A percentile compares a stretch with the other conserved stretches of the same genome.
These are phyloP conservation scores for Albugo candida DNA, from an alignment of 352 stramenopile species.

Conservation along the genomic window DNA sequence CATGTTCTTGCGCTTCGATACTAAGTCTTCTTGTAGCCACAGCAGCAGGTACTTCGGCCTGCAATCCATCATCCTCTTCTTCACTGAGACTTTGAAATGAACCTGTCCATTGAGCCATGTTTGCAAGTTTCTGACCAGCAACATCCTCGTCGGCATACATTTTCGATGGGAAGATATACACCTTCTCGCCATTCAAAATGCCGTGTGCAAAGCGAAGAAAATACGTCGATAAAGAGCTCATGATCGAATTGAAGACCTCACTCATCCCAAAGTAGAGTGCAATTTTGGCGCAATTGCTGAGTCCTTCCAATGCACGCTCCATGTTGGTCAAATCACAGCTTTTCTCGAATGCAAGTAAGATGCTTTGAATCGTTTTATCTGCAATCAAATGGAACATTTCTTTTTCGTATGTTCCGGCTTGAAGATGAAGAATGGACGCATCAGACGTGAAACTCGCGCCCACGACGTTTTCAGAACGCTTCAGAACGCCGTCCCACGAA, in stretches of 20 bases:
- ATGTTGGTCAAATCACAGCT: slow-evolving; percentile 71
- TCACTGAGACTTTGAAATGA: too few relatives aligned
- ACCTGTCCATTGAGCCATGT: too few relatives aligned
- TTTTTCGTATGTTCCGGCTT: slow-evolving; percentile 65
- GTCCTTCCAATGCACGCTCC: slow-evolving; percentile 55
- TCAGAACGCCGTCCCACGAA: slow-evolving; percentile 74
- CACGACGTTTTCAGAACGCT: slow-evolving; percentile 73
- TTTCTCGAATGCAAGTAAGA: slow-evolving; percentile 65
- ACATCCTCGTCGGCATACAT: slow-evolving; percentile 2
- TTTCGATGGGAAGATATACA: slow-evolving; percentile 20
- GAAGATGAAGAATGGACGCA: slow-evolving; percentile 64
- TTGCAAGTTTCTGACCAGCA: neutral
- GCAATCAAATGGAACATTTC: slow-evolving; percentile 78
- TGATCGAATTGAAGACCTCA: slow-evolving; percentile 68
- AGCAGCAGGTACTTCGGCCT: too few relatives aligned
- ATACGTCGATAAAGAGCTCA: slow-evolving; percentile 57
- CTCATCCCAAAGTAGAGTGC: slow-evolving; percentile 69
- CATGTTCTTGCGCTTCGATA: too few relatives aligned
- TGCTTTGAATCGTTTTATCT: slow-evolving; percentile 59
- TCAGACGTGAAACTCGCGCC: slow-evolving; percentile 76
- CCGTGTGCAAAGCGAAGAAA: slow-evolving; percentile 73
- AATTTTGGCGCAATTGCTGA: slow-evolving; percentile 71
- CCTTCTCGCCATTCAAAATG: slow-evolving; percentile 66
- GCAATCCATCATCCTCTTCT: too few relatives aligned
- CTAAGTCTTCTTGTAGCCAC: too few relatives aligned